Conservation (phyloP, 106 monocot species). For the Dendrobium catenatum region DNA sequence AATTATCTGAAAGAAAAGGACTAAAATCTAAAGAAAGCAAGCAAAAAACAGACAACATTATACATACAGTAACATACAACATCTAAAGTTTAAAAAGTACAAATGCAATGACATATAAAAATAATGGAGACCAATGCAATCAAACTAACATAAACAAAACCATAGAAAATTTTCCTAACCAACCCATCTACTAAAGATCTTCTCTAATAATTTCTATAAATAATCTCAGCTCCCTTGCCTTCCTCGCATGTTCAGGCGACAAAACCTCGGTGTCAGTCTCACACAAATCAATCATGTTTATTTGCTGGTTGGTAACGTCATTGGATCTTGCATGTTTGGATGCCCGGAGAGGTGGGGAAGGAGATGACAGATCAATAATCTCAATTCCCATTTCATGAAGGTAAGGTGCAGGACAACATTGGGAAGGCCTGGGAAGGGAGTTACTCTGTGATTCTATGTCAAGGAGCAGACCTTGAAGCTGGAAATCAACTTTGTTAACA, state of each 20-base stretch:
- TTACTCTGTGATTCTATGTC: conserved; percentile 36
- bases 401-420: not conserved
- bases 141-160: not conserved
- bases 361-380: conserved; percentile 60
- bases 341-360: conserved; percentile 55
- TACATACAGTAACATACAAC: too few relatives aligned
- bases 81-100: too few relatives aligned
- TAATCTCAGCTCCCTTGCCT: conserved; percentile 42
- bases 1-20: too few relatives aligned
- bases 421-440: not conserved
- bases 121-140: too few relatives aligned
- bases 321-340: conserved; percentile 33
- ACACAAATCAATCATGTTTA: conserved; percentile 27
- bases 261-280: conserved; percentile 36
- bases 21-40: too few relatives aligned
- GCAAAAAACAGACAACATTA: too few relatives aligned
- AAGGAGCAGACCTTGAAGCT: conserved; percentile 49
- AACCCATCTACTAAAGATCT: conserved; percentile 12
- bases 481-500: conserved; percentile 33
- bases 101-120: too few relatives aligned
- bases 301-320: not conserved
- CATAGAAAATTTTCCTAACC: not conserved
- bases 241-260: conserved; percentile 42
- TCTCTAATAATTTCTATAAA: conserved; percentile 37
- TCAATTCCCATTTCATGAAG: conserved; percentile 1